Conservation (phyloP, 2,329 filamentous ascomycete species). For the Botrytis fragariae region DNA sequence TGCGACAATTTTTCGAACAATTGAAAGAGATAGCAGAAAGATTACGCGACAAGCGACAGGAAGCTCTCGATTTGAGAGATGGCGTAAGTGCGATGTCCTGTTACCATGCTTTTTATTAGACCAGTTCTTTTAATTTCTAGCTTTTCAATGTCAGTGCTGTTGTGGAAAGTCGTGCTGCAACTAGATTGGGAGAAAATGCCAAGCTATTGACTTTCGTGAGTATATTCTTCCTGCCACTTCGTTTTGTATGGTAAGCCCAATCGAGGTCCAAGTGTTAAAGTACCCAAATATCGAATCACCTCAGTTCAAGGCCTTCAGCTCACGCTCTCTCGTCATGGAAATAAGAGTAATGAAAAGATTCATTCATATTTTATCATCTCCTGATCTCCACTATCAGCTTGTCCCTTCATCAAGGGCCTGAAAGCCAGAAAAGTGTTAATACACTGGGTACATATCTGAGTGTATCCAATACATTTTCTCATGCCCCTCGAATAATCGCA, state of each 20-base stretch:
- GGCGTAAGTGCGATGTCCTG: background rate
- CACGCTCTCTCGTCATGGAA: background rate
- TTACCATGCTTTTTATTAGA: background rate
- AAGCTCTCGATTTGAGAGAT: background rate
- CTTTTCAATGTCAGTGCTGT: conserved; percentile 35
- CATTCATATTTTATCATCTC: background rate
- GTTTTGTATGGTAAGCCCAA: conserved; percentile 31
- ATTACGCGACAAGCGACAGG: background rate
- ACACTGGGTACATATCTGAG: background rate
- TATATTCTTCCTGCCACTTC: conserved; percentile 42
- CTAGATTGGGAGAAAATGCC: conserved; percentile 39
- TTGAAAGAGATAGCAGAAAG: background rate
- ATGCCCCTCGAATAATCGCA: background rate
- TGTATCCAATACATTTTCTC: background rate
- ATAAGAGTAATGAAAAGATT: background rate
- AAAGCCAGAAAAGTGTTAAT: background rate
- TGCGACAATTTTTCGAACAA: background rate
- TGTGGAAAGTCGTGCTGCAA: conserved; percentile 36
- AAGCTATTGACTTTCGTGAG: conserved; percentile 42
- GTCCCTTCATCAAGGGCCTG: background rate
- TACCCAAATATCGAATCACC: background rate
- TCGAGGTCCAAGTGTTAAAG: background rate
- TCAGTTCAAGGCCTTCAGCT: background rate
- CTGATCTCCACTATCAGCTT: background rate
- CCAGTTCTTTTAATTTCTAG: conserved; percentile 4